A percentile compares a stretch with the other conserved stretches of the same genome.
These are phyloP conservation scores for Phytophthora megakarya DNA, from an alignment of 352 stramenopile species.

Conservation along the genomic window DNA sequence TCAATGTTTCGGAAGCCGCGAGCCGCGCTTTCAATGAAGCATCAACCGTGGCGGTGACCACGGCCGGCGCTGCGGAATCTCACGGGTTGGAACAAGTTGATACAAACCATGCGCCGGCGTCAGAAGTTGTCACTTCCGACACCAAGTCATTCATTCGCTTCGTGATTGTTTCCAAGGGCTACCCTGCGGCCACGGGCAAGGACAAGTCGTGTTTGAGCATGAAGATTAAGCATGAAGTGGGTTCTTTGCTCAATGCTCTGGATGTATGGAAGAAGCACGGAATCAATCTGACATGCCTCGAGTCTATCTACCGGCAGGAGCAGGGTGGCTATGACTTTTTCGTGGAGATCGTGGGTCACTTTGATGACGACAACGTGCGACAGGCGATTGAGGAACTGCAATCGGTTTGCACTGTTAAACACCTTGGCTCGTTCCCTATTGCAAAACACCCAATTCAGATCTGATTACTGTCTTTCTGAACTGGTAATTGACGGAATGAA, in stretches of 20 bases:
- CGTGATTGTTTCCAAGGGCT: conserved; percentile 72
- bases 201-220: conserved; percentile 89
- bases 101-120: conserved; percentile 51
- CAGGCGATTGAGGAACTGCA: conserved; percentile 61
- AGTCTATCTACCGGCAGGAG: conserved; percentile 85
- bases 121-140: conserved; percentile 39
- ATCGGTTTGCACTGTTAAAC: conserved; percentile 67
- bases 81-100: conserved; percentile 56
- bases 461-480: conserved; percentile 19
- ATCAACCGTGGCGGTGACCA: conserved; percentile 63
- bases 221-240: conserved; percentile 88
- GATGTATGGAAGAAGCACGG: conserved; percentile 82
- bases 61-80: conserved; percentile 44
- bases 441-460: conserved; percentile 54
- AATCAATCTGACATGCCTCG: conserved; percentile 85
- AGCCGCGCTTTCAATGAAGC: conserved; percentile 44
- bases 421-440: conserved; percentile 82
- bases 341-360: conserved; percentile 79
- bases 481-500: conserved; percentile 5
- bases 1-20: conserved; percentile 69
- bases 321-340: conserved; percentile 86
- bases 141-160: conserved; percentile 73
- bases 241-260: conserved; percentile 75
- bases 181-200: conserved; percentile 62
- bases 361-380: conserved; percentile 69